Conservation (phyloP, 1,284 basidiomycete genomes). For the Malassezia arunalokei region DNA sequence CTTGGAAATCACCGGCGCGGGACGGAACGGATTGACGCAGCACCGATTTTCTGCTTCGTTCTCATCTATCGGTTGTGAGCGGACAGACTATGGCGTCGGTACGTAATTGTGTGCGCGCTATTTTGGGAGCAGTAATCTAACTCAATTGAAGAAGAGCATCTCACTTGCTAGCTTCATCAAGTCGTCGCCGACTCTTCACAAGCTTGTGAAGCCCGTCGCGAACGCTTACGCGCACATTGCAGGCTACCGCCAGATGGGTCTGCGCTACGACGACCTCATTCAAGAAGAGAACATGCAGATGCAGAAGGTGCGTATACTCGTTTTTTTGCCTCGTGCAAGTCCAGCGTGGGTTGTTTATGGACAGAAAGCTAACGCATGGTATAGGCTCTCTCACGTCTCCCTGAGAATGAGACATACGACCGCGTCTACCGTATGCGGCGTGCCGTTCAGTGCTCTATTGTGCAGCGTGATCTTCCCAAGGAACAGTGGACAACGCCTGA, state of each 20-base stretch:
- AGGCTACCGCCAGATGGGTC: constrained; percentile 78
- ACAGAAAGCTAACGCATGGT: neutral
- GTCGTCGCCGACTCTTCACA: constrained; percentile 58
- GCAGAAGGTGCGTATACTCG: constrained; percentile 57
- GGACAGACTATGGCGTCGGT: constrained; percentile 14
- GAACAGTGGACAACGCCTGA: constrained; percentile 67
- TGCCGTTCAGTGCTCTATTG: constrained; percentile 65
- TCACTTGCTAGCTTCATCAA: constrained; percentile 68
- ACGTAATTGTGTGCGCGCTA: neutral
- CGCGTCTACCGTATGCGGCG: constrained; percentile 78
- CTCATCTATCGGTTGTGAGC: constrained; percentile 5
- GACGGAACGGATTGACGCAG: constrained; percentile 16
- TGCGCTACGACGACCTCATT: constrained; percentile 89
- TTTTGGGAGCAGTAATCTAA: neutral
- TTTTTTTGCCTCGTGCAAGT: neutral
- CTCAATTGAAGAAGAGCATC: constrained; percentile 49
- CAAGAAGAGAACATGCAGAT: constrained; percentile 74
- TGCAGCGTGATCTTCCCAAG: constrained; percentile 72
- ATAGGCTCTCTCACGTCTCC: constrained; percentile 58
- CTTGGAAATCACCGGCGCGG: constrained; percentile 16
- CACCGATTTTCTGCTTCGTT: constrained; percentile 7
- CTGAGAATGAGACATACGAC: constrained; percentile 71
- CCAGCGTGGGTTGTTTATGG: neutral
- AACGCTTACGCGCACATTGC: constrained; percentile 68
- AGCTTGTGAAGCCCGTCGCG: constrained; percentile 65